Evolutionary conservation across 2,329 filamentous ascomycete species (phyloP), one percentile per base, ranked within the genome.

Genomic region (Penicillium fuscoglaucum): DNA sequence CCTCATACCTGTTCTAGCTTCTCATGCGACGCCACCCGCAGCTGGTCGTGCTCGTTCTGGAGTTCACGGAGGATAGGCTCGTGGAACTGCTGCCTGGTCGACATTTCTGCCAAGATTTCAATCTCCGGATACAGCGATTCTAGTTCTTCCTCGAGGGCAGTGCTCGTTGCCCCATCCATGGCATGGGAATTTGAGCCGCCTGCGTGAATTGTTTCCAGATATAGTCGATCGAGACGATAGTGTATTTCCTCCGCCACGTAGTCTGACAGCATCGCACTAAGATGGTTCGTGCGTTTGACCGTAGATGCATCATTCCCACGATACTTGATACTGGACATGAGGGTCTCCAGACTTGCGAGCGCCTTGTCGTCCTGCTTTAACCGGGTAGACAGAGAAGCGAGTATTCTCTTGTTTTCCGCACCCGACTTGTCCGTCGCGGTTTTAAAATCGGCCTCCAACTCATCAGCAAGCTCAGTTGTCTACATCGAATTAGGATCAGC

Each of bases 1-100:
- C 12, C 13, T 63, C 70, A 47, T 64, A 77, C 76, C 61, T 68
- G 60, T 54, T 75, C 70, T 43, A 77, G 52, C 45, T 71, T 76
- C 17, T 72, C 61, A 47, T 74, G 69, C 10, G 71, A 71, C 15
- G 62, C 63, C 45, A 65, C 62, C 17, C 66, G 69, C 48, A 72
- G 60, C 40, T 72, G 64, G 28, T 65, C 66, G 46, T 73, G 73
- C 24, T 66, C 65, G 41, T 68, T 67, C 39, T 71, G 68, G 24
- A 78, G 69, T 48, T 72, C 72, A 2, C 67, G 68, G 26, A 74
- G 60, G 49, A 78, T 77, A 6, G 75, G 72, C 40, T 75, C 74
- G 8, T 72, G 70, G 63, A 77, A 78, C 54, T 75, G 70, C 46
- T 80, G 76, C 59, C 72, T 74, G 1, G 73, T 75, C 52, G 77